Percentiles rank a stretch among this genome's conserved stretches.
These are phyloP conservation scores for Mycena kentingensis DNA, from an alignment of 768 basidiomycete genomes.

Conservation along the genomic window DNA sequence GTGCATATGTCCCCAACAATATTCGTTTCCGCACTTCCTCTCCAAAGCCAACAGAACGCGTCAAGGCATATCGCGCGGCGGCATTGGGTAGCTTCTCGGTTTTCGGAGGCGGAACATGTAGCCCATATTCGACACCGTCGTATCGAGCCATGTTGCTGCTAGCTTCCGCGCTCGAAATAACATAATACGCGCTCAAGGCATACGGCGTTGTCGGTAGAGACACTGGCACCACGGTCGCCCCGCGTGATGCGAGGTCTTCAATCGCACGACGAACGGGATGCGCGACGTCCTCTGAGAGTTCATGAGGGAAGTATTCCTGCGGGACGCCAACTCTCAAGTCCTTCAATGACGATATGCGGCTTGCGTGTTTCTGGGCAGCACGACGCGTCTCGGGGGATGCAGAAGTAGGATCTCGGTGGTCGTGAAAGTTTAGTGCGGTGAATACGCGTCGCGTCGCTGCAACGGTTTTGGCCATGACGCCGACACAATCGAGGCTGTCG, in stretches of 20 bases:
- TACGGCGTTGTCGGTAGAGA: slow-evolving; percentile 68
- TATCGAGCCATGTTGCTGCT: slow-evolving; percentile 90
- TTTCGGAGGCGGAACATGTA: slow-evolving; percentile 44
- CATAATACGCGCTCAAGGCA: slow-evolving; percentile 92
- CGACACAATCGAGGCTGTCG: slow-evolving; percentile 94
- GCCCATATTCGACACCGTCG: slow-evolving; percentile 86
- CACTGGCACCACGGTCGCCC: slow-evolving; percentile 71
- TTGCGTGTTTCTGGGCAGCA: slow-evolving; percentile 18
- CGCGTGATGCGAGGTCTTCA: slow-evolving; percentile 41
- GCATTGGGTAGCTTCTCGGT: slow-evolving; percentile 50
- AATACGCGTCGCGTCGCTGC: slow-evolving; percentile 56
- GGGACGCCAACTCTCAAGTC: slow-evolving; percentile 78
- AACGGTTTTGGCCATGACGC: slow-evolving; percentile 67
- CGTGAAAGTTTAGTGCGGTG: slow-evolving; percentile 59
- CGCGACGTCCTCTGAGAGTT: slow-evolving; percentile 52
- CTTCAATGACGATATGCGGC: slow-evolving; percentile 30
- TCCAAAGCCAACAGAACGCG: slow-evolving; percentile 76
- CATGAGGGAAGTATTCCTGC: slow-evolving; percentile 79
- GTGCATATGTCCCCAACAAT: slow-evolving; percentile 85
- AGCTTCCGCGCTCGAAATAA: slow-evolving; percentile 93
- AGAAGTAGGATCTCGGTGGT: slow-evolving; percentile 76
- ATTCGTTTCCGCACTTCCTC: slow-evolving; percentile 84
- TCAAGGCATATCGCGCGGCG: slow-evolving; percentile 60
- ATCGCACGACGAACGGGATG: slow-evolving; percentile 50
- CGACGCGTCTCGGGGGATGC: slow-evolving; percentile 43